Base-by-base conservation (phyloP, 768 basidiomycete genomes). In the Psilocybe azurescens region DNA sequence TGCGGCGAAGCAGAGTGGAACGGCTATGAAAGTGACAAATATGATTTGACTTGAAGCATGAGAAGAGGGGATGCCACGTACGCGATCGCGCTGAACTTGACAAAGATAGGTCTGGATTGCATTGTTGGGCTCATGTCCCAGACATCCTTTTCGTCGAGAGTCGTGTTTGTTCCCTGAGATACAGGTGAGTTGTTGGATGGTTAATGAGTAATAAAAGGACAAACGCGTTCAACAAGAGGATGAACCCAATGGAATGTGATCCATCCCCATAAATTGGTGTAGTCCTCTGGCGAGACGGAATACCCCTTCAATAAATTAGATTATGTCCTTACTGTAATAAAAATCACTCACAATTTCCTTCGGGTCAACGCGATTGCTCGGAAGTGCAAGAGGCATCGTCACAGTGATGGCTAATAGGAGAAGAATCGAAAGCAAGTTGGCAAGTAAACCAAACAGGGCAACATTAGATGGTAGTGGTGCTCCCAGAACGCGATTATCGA, bases 181-280 rank as follows among this genome's bases (percentile, higher is more conserved):
- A 44, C 30, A 56, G 20, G 58, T 2, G 20, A 57, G 28, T 29
- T 49, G 33, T 24, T 29, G 44, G 7, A 57, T 1, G 28, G 4
- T 41, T 3, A 29, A 18, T 32, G 14, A 44, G 9, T 3, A 29
- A 18, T 32, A 18, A 44, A 13, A 33, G 33, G 18, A 53, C 77
- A 28, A 63, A 84, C 81, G 2, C 79, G 80, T 67, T 75, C 73
- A 47, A 93, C 78, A 3, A 92, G 79, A 2, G 89, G 90, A 49
- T 85, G 81, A 32, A 93, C 78, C 90, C 92, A 94, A 38, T 69
- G 75, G 66, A 92, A 93, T 1, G 89, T 85, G 0, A 86, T 74
- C 92, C 92, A 93, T 44, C 83, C 82, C 77, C 83, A 85, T 13
- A 94, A 79, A 1, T 86, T 77, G 0, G 88, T 87, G 68, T 93